Evolutionary conservation across 2,329 filamentous ascomycete species (phyloP).

Genomic region (Fusarium penzigii): DNA sequence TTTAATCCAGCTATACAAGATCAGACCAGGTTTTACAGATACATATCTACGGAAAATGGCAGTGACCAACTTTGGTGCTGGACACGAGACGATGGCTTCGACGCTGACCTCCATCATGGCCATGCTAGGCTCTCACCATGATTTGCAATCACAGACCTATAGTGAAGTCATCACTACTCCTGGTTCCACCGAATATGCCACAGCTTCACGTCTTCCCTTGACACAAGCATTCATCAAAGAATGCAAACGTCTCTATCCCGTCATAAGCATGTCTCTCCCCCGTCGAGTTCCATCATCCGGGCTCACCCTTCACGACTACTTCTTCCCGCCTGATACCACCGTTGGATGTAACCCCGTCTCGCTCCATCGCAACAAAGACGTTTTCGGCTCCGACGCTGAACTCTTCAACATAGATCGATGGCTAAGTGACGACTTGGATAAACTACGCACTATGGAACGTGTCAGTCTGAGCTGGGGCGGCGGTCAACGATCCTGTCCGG

Average conservation of each 20-base stretch:
- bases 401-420: constrained; percentile 50
- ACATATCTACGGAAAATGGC: constrained; percentile 52
- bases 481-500: constrained; percentile 52
- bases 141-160: constrained; percentile 34
- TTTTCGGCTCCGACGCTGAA: constrained; percentile 50
- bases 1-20: constrained; percentile 46
- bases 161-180: constrained; percentile 32
- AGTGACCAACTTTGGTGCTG: constrained; percentile 57
- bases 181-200: constrained; percentile 23
- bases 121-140: constrained; percentile 44
- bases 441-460: constrained; percentile 45
- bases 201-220: constrained; percentile 30
- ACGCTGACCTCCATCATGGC: constrained; percentile 51
- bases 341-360: constrained; percentile 54
- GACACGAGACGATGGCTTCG: constrained; percentile 56
- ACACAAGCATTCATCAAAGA: constrained; percentile 52
- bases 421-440: constrained; percentile 35
- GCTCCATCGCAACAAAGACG: constrained; percentile 49
- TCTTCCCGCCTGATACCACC: constrained; percentile 46
- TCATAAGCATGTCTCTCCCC: constrained; percentile 53
- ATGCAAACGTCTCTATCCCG: constrained; percentile 51
- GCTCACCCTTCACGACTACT: constrained; percentile 39
- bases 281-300: constrained; percentile 44
- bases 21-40: constrained; percentile 48
- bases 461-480: constrained; percentile 54